Conservation (phyloP, 352 stramenopile species). For the Globisporangium paddicum region DNA sequence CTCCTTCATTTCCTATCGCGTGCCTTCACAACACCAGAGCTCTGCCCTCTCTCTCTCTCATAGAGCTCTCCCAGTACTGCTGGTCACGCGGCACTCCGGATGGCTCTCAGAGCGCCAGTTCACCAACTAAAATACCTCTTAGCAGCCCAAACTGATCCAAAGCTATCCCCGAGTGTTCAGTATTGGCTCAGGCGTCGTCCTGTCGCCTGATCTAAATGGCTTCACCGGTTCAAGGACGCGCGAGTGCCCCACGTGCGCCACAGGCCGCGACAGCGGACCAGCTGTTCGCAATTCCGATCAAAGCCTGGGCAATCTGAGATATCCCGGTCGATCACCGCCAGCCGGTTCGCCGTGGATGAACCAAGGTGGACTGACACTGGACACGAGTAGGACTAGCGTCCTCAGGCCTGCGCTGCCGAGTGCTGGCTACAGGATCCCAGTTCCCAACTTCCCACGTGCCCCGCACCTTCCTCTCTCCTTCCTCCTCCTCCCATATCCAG, state of each 20-base stretch:
- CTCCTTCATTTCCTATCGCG: constrained; percentile 5
- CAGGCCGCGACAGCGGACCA: background rate
- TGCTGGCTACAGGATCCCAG: background rate
- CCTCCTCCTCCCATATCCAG: background rate
- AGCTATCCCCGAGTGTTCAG: background rate
- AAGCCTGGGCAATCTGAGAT: constrained; percentile 7
- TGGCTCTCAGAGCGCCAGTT: too few relatives aligned
- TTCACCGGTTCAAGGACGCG: background rate
- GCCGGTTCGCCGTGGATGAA: constrained; percentile 3
- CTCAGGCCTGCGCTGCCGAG: background rate
- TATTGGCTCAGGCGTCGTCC: background rate
- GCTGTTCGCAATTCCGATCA: too few relatives aligned
- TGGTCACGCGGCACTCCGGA: too few relatives aligned
- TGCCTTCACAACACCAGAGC: background rate
- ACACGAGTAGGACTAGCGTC: background rate
- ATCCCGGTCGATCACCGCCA: constrained; percentile 9
- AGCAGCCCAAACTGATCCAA: background rate
- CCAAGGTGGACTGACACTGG: constrained; percentile 5
- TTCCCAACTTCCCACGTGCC: constrained; percentile 11
- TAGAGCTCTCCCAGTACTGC: too few relatives aligned
- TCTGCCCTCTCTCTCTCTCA: background rate
- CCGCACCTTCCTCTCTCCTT: background rate
- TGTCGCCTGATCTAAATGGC: background rate
- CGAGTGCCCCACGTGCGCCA: constrained; percentile 1
- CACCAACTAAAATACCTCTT: too few relatives aligned